phyloP scores from a whole-genome alignment of 331 rosid genomes.

The Erythrophleum ivorense region DNA sequence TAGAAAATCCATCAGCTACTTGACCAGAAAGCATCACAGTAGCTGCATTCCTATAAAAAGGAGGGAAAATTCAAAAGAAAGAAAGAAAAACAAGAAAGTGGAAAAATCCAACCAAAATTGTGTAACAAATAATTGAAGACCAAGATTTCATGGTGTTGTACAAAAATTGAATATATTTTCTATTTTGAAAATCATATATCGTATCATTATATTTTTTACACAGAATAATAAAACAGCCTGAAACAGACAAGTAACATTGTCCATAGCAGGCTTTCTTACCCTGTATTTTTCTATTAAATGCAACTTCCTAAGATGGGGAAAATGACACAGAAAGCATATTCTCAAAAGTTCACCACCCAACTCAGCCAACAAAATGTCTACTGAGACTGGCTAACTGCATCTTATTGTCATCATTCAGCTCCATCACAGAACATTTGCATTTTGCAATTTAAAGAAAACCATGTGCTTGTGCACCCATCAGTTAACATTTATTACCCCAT shows the following conservation, averaged over 20 bases:
- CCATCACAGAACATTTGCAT: constrained; percentile 14
- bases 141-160: background rate
- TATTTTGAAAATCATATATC: background rate
- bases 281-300: background rate
- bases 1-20: constrained; percentile 87
- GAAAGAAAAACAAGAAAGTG: constrained; percentile 4
- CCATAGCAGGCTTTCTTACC: background rate
- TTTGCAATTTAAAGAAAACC: constrained; percentile 6
- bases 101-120: constrained; percentile 15
- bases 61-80: background rate
- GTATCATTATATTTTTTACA: background rate
- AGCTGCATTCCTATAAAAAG: constrained; percentile 75
- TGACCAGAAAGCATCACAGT: constrained; percentile 96
- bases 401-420: constrained; percentile 6
- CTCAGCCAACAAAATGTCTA: constrained; percentile 19
- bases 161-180: constrained; percentile 12
- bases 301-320: constrained; percentile 18
- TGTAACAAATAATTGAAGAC: constrained; percentile 12
- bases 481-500: background rate
- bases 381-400: constrained; percentile 11
- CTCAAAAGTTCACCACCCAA: constrained; percentile 10
- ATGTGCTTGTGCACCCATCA: background rate
- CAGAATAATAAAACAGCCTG: background rate
- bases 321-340: constrained; percentile 6
- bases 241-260: background rate